Percentiles rank a stretch among this genome's conserved stretches.
Evolutionary conservation across 108 stramenopile species (phyloP).

Genomic region (Schizochytrium sp.): DNA sequence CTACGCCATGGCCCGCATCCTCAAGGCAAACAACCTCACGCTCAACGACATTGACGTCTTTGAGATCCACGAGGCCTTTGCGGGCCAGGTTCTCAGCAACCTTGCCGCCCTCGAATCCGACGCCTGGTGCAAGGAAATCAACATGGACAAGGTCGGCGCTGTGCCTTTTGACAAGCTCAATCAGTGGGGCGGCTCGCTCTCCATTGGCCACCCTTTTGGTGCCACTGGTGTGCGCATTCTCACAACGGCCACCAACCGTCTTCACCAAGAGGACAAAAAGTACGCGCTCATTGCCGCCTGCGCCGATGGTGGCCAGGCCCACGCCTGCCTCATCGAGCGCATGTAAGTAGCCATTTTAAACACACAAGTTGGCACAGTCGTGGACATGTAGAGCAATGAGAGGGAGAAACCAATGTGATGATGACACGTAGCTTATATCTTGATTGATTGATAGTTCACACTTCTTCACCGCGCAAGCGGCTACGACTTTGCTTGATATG

Average conservation of each 20-base stretch:
- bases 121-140: constrained; percentile 48
- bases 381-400: neutral
- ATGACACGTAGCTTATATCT: neutral
- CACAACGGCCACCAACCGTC: constrained; percentile 85
- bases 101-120: constrained; percentile 84
- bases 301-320: constrained; percentile 91
- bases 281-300: constrained; percentile 93
- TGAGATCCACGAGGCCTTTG: constrained; percentile 99
- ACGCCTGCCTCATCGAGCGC: constrained; percentile 77
- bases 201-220: constrained; percentile 97
- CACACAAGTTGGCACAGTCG: neutral
- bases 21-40: constrained; percentile 64
- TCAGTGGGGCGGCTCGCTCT: constrained; percentile 86
- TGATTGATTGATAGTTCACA: too few relatives aligned
- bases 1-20: constrained; percentile 70
- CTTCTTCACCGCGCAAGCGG: too few relatives aligned
- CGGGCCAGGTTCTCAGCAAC: constrained; percentile 94
- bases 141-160: constrained; percentile 61
- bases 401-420: neutral
- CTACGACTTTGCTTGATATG: too few relatives aligned
- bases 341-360: neutral
- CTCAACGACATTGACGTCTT: constrained; percentile 75
- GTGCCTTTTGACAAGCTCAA: constrained; percentile 86
- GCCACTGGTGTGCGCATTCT: constrained; percentile 85
- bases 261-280: constrained; percentile 80